Base-by-base conservation (phyloP, 108 stramenopile genomes). In the Discostella stelligeroides region DNA sequence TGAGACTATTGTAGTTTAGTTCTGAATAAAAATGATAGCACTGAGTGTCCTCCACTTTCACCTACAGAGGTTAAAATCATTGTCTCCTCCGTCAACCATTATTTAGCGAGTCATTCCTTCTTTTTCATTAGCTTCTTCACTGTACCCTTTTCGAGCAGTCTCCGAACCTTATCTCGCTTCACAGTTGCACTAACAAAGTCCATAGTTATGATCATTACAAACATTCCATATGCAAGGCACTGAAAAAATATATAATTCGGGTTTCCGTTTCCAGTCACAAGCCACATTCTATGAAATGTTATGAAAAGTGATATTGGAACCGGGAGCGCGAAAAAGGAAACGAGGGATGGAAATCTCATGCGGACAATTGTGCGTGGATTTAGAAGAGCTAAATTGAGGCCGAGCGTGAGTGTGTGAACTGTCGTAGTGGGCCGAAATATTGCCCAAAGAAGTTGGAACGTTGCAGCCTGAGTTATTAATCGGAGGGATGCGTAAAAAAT, bases 241-340 rank as follows among this genome's bases (percentile, higher is more conserved):
- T 94, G 93, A 56, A 94, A 94, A 46, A 81, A 94, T 0, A 89
- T 83, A 68, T 86, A 92, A 48, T 94, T 94, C 13, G 93, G 88
- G 68, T 94, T 91, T 0, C 93, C 93, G 42, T 80, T 80, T 38
- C 86, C 85, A 6, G 69, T 84, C 27, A 85, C 86, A 30, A 94
- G 67, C 93, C 93, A 94, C 83, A 94, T 81, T 63, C 82, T 70
- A 59, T 86, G 83, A 68, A 86, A 86, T 13, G 87, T 71, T 1
- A 90, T 70, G 48, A 84, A 87, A 0, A 94, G 54, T 25, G 79
- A 12, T 27, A 90, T 64, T 11, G 90, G 90, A 11, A 92, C 90
- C 30, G 72, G 68, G 0, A 90, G 20, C 15, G 85, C 80, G 45
- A 78, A 86, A 11, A 89, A 15, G 25, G 85, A 54, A 60, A 94